Evolutionary conservation across 352 stramenopile species (phyloP).

Genomic region (Pythium apleroticum): DNA sequence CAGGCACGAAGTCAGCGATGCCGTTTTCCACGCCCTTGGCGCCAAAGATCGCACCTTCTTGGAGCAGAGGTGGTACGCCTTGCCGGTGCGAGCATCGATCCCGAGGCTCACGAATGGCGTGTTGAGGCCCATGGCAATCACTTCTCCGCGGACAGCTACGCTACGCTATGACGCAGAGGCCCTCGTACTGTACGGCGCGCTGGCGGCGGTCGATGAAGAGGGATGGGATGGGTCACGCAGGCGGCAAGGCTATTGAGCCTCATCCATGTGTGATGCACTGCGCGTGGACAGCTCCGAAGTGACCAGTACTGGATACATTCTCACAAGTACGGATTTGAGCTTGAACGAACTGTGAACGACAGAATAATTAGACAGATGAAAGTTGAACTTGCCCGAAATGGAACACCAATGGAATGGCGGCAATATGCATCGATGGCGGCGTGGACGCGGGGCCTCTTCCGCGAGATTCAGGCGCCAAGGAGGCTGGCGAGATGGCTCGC

Average conservation of each 20-base stretch:
- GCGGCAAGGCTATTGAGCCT: not conserved
- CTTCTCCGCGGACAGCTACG: not conserved
- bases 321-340: constrained; percentile 13
- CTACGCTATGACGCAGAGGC: not conserved
- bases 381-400: constrained; percentile 18
- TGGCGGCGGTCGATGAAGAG: constrained; percentile 5
- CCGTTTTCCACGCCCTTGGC: not conserved
- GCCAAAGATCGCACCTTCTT: constrained; percentile 51
- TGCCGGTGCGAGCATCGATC: constrained; percentile 82
- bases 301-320: constrained; percentile 1
- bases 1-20: not conserved
- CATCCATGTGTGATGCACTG: constrained; percentile 22
- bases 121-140: constrained; percentile 57
- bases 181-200: not conserved
- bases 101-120: constrained; percentile 81
- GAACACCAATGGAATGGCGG: constrained; percentile 7
- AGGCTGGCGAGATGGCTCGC: not conserved
- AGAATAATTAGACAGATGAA: constrained; percentile 7
- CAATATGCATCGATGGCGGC: not conserved
- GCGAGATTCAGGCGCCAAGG: not conserved
- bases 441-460: not conserved
- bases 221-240: constrained; percentile 12
- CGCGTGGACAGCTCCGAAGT: constrained; percentile 11
- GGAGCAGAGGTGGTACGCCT: constrained; percentile 84
- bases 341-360: constrained; percentile 10